Conservation (phyloP, 306 rosid species). For the Dicorynia guianensis region DNA sequence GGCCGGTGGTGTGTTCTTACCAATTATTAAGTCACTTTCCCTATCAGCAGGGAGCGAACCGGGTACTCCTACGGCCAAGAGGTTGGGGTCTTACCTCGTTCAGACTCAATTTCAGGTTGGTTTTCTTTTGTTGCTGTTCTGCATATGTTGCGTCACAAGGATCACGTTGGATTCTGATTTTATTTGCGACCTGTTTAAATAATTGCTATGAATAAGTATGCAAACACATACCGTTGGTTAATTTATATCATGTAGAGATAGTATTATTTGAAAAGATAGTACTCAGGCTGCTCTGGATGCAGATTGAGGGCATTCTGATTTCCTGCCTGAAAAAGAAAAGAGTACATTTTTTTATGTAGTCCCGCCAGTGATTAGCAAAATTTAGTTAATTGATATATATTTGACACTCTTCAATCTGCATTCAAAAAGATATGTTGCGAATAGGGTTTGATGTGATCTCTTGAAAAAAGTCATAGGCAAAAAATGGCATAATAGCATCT, state of each 20-base stretch:
- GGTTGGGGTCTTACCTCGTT: slow-evolving; percentile 64
- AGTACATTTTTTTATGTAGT: too few species aligned
- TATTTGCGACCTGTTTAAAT: neutral
- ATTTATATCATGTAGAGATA: neutral
- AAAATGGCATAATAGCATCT: neutral
- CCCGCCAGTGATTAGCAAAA: neutral
- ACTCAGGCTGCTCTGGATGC: too few species aligned
- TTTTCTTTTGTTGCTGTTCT: neutral
- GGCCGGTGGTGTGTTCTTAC: slow-evolving; percentile 72
- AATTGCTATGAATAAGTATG: neutral
- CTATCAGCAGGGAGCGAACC: slow-evolving; percentile 70
- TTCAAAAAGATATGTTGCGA: neutral
- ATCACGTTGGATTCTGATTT: neutral
- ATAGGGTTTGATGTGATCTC: neutral
- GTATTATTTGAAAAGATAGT: too few species aligned
- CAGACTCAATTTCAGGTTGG: slow-evolving; percentile 71
- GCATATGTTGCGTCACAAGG: neutral
- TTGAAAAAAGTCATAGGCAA: slow-evolving; percentile 6
- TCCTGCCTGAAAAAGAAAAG: too few species aligned
- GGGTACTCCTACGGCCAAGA: slow-evolving; percentile 48
- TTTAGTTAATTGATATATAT: neutral
- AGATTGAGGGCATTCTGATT: too few species aligned
- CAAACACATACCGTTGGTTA: neutral
- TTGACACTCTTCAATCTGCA: neutral
- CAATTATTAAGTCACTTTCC: slow-evolving; percentile 66